These are phyloP conservation scores for Yarrowia sp. DNA, from an alignment of 805 yeast genomes.

Conservation along the genomic window DNA sequence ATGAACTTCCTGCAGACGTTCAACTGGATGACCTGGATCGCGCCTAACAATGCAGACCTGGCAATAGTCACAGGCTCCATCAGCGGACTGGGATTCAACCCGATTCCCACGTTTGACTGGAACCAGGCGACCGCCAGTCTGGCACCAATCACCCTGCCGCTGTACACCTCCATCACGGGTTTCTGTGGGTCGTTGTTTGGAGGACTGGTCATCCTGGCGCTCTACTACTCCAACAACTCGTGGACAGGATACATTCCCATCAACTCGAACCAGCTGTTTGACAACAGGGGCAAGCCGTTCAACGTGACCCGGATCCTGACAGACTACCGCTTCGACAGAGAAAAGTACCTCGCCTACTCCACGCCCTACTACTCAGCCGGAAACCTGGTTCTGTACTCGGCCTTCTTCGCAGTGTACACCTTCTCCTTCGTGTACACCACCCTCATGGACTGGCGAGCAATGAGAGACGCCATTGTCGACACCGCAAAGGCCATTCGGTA, in stretches of 20 bases:
- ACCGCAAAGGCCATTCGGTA: background rate
- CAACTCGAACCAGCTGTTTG: conserved; percentile 59
- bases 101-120: conserved; percentile 58
- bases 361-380: conserved; percentile 72
- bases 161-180: conserved; percentile 50
- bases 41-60: conserved; percentile 59
- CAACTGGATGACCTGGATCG: conserved; percentile 68
- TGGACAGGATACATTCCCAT: conserved; percentile 68
- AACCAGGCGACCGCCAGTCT: conserved; percentile 46
- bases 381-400: conserved; percentile 55
- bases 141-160: conserved; percentile 55
- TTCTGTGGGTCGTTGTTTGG: conserved; percentile 57
- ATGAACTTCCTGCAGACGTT: conserved; percentile 68
- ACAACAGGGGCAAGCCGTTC: conserved; percentile 60
- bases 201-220: conserved; percentile 56
- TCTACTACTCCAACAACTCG: conserved; percentile 64
- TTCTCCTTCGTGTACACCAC: conserved; percentile 57
- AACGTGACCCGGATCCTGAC: conserved; percentile 55
- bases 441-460: conserved; percentile 40
- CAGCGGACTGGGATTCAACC: conserved; percentile 57
- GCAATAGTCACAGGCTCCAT: conserved; percentile 72
- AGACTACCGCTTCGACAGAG: conserved; percentile 51
- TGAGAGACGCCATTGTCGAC: conserved; percentile 43
- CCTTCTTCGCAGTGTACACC: conserved; percentile 63
- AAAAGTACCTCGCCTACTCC: conserved; percentile 63